Base-by-base conservation (phyloP, 164 flowering plant species). In the Kalanchoe fedtschenkoi region DNA sequence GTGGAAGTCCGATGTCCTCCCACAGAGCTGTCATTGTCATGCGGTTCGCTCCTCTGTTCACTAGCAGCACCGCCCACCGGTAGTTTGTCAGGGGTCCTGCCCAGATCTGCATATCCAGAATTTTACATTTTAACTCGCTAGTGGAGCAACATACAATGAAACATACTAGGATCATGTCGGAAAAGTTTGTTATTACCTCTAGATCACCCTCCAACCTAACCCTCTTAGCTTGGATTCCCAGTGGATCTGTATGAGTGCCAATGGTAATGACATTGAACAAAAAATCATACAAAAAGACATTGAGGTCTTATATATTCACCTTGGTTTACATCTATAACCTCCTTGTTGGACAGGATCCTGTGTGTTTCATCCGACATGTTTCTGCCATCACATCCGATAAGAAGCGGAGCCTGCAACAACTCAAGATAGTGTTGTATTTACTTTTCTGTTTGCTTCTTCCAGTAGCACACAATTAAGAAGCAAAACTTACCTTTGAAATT, bases 101-200 rank as follows among this genome's bases (percentile, higher is more conserved):
- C 97, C 97, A 90, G 43, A 89, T 59, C 97, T 87, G 75, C 28
- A n/a, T n/a, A n/a, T n/a, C n/a, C n/a, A n/a, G n/a, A n/a, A n/a
- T n/a, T n/a, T n/a, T n/a, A n/a, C n/a, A n/a, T n/a, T n/a, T n/a
- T n/a, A n/a, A n/a, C n/a, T n/a, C n/a, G n/a, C n/a, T n/a, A 42
- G 46, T 13, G 46, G 5, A 19, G 14, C 17, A 1, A 19, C 46
- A 1, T 42, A 42, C n/a, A 19, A 42, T 42, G 17, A 42, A 42
- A 19, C 46, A 42, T 19, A 42, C 2, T 13, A 5, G 5, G n/a
- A 42, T 13, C 17, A 2, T 42, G 14, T 15, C 8, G n/a, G 1
- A 13, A 19, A 42, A 13, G 14, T 4, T 28, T 11, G 16, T 56
- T 29, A 66, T 62, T 83, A 89, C 93, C 95, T 87, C 95, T 9